phyloP scores from a whole-genome alignment of 2,329 filamentous ascomycete genomes.

The Botrytis fabae region DNA sequence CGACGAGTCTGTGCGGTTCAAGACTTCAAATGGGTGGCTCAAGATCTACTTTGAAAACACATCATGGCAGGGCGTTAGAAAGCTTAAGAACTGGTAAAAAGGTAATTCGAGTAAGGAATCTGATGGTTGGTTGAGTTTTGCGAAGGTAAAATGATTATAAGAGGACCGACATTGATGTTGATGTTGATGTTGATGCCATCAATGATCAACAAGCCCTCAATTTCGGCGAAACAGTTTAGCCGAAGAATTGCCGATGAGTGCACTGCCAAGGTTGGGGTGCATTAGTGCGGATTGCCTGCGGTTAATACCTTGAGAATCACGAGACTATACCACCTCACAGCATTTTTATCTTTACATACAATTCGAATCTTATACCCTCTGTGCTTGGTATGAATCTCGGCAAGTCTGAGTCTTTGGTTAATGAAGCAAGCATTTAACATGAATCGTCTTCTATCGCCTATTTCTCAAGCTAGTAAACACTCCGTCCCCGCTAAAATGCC shows the following conservation, averaged over 20 bases:
- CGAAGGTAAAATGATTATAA: neutral
- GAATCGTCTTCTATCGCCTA: neutral
- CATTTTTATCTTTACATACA: neutral
- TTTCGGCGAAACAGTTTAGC: neutral
- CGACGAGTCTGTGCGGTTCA: neutral
- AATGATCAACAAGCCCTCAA: too few species aligned
- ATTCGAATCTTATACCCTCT: neutral
- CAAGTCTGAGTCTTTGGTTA: neutral
- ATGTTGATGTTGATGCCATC: neutral
- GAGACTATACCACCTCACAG: neutral
- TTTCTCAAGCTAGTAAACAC: neutral
- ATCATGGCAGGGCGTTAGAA: neutral
- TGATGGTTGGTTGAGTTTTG: neutral
- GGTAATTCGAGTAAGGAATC: neutral
- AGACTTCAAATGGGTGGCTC: neutral
- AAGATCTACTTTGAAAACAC: neutral
- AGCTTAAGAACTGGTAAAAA: neutral
- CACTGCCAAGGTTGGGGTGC: slow-evolving; percentile 1
- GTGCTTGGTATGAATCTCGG: neutral
- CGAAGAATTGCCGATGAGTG: neutral
- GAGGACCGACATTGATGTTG: neutral
- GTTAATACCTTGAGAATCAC: neutral
- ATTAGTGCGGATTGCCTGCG: neutral
- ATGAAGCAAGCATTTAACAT: neutral
- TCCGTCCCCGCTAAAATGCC: neutral